Evolutionary conservation across 352 stramenopile species (phyloP).

Genomic region (Albugo laibachii): DNA sequence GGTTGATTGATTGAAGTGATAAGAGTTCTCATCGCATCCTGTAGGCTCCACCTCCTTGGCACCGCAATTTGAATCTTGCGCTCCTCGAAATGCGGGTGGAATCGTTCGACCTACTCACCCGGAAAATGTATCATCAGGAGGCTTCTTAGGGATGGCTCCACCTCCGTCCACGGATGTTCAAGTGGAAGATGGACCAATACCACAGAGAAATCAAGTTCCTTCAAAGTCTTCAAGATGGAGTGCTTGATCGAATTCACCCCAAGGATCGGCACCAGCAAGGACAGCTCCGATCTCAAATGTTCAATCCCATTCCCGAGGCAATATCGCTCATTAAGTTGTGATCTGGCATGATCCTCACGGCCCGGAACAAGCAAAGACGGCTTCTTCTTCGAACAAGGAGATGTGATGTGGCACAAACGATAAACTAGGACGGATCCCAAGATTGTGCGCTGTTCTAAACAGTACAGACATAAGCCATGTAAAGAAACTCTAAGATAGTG

Average conservation of each 20-base stretch:
- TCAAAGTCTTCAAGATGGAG: conserved; percentile 26
- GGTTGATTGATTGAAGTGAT: neutral
- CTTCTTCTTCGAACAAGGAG: too few relatives aligned
- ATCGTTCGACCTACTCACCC: conserved; percentile 14
- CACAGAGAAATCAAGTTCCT: too few relatives aligned
- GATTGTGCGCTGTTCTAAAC: too few relatives aligned
- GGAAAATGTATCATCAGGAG: conserved; percentile 13
- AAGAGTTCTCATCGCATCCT: conserved; percentile 3
- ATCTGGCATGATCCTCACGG: too few relatives aligned
- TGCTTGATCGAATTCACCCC: conserved; percentile 25
- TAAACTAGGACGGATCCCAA: too few relatives aligned
- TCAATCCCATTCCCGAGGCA: neutral
- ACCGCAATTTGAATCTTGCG: conserved; percentile 3
- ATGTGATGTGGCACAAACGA: too few relatives aligned
- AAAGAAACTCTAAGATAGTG: too few relatives aligned
- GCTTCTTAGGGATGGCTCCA: conserved; percentile 24
- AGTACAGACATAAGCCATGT: too few relatives aligned
- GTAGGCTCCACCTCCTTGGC: conserved; percentile 4
- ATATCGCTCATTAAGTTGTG: too few relatives aligned
- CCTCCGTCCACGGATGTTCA: neutral
- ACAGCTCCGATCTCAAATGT: neutral
- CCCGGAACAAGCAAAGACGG: too few relatives aligned
- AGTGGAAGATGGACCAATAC: too few relatives aligned
- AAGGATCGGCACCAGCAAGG: conserved; percentile 9
- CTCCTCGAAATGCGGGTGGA: conserved; percentile 12